Evolutionary conservation across 768 basidiomycete genomes (phyloP), one percentile per base, ranked within the genome.

Genomic region (Russula sp.): DNA sequence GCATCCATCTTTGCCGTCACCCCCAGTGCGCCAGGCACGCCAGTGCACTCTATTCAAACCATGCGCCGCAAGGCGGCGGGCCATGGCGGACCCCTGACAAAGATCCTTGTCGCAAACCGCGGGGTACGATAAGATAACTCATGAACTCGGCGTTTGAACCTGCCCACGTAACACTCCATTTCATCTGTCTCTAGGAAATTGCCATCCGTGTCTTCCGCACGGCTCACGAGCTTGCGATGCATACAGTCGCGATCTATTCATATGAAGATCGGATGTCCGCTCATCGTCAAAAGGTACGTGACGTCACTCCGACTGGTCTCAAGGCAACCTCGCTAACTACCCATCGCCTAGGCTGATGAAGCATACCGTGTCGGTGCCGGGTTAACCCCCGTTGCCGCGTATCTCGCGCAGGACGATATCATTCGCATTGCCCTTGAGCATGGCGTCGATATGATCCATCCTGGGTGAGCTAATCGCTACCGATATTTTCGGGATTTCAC

Each of bases 391-490:
- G 97, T 99, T 46, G 97, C 81, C 20, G 97, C 97, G 11, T 99
- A 99, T 76, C 89, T 99, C 67, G 89, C 95, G 2, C 95, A 98
- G 75, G 94, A 98, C 71, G 94, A 97, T 72, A 98, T 99, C 76
- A 94, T 99, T 77, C 80, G 87, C 67, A 89, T 94, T 69, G 93
- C 94, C n/a, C 82, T 98, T 50, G 95, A 98, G 76, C 94, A 98
- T 76, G 95, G 93, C 28, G 97, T 99, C 28, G 96, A 98, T 75
- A 98, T 99, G 97, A 98, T 99, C 73, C 97, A 98, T 77, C 97
- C 94, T 13, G 94, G 95, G 92, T 94, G 70, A 72, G 81, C 56
- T 57, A 63, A 42, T 20, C 52, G 20, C 24, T 28, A 57, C 28
- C 46, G 5, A 5, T 40, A 18, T 49, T 57, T 14, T 20, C 18